Base-by-base conservation (phyloP, 2,329 filamentous ascomycete species). In the Diaporthe humulicola region DNA sequence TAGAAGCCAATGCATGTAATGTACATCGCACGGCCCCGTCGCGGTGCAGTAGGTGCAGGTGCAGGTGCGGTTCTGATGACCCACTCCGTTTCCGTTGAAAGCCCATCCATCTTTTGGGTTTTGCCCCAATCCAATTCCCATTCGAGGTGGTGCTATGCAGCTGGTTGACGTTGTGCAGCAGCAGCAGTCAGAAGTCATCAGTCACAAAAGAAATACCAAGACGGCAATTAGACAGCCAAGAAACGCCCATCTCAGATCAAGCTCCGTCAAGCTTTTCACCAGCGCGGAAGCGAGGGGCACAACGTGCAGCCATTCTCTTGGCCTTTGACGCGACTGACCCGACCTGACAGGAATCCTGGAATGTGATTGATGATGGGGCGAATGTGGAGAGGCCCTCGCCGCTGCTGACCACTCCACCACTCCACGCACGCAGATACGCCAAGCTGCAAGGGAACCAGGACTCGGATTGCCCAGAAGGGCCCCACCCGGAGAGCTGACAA, bases 251-350 rank as follows among this genome's bases (percentile, higher is more conserved):
- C 45, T 67, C 30, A 10, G 64, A 28, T 38, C 64, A 67, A 67
- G 64, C 64, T 67, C 45, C 33, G 28, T 67, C 64, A 67, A 67
- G 64, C 64, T 67, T 67, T 52, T 67, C 15, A 14, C 45, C 45
- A 52, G 64, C 22, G 8, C 64, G 64, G 64, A 67, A 52, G 30
- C 64, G 22, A 67, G 30, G 45, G 14, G 22, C 30, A 40, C 30
- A 52, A 67, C 61, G 45, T 50, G 61, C 45, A 67, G 64, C 64
- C 22, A 38, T 67, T 52, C 22, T 67, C 64, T 67, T 67, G 64
- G 64, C 64, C 33, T 33, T 38, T 0, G 42, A 25, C 28, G 8
- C 61, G 25, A 17, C 42, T 50, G 42, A 50, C 60, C 60, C 14
- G 60, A 50, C 60, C 40, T 33, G 42, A 66, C 60, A 66, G 17